Conservation (phyloP, 2,329 filamentous ascomycete species). For the Karstenula rhodostoma region DNA sequence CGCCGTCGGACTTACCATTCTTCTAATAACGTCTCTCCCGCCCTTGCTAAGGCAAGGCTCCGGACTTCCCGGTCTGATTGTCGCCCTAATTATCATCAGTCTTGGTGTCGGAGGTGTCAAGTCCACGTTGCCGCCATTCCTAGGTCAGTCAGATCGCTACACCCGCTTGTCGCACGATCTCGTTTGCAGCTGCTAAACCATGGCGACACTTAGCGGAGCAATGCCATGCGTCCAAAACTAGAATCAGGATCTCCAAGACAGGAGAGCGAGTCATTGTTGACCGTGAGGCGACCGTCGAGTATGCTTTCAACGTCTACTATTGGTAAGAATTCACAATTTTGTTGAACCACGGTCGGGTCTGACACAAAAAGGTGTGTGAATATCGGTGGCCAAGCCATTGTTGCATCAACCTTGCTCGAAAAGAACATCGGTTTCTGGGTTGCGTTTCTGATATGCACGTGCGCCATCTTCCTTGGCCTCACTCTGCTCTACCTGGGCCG, state of each 20-base stretch:
- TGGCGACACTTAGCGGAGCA: conserved; percentile 27
- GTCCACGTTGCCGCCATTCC: conserved; percentile 14
- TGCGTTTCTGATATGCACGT: conserved; percentile 67
- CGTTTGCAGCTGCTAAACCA: neutral
- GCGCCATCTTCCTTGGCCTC: conserved; percentile 60
- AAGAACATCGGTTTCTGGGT: conserved; percentile 72
- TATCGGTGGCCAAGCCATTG: conserved; percentile 68
- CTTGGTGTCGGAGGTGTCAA: conserved; percentile 15
- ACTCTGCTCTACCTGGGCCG: conserved; percentile 27
- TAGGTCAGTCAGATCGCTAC: conserved; percentile 9
- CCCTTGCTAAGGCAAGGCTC: neutral
- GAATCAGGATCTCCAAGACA: conserved; percentile 25
- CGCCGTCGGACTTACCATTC: conserved; percentile 12
- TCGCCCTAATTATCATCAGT: conserved; percentile 13
- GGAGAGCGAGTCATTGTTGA: conserved; percentile 29
- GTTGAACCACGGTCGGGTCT: neutral
- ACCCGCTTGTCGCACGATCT: neutral
- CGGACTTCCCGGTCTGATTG: conserved; percentile 14
- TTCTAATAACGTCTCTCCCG: conserved; percentile 13
- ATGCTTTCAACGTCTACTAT: conserved; percentile 41
- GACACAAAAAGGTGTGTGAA: conserved; percentile 52
- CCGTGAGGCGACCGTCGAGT: conserved; percentile 32
- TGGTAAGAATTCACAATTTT: conserved; percentile 27
- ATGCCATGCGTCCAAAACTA: conserved; percentile 20
- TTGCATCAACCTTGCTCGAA: conserved; percentile 69